Evolutionary conservation across 345 rosid genomes (phyloP).

Genomic region (Rhizophora apiculata): DNA sequence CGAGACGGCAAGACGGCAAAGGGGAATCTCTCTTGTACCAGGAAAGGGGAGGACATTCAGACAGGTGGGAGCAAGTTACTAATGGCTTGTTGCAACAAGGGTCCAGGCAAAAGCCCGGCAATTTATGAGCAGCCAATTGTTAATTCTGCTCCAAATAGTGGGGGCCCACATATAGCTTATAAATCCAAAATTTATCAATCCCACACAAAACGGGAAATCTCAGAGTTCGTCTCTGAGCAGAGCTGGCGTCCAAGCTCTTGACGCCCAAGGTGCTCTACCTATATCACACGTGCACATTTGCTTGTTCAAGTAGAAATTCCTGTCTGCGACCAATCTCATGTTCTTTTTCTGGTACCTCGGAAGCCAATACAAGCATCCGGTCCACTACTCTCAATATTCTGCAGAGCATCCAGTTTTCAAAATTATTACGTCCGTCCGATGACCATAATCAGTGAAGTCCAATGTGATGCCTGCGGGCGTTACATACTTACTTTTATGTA

Average conservation of each 20-base stretch:
- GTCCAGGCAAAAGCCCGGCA: not conserved
- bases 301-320: too few relatives aligned
- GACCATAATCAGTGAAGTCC: too few relatives aligned
- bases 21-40: not conserved
- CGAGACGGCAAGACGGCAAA: too few relatives aligned
- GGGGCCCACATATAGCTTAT: slow-evolving; percentile 6
- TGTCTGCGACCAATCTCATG: too few relatives aligned
- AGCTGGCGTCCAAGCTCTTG: not conserved
- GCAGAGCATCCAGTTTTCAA: too few relatives aligned
- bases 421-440: too few relatives aligned
- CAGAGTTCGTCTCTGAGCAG: not conserved
- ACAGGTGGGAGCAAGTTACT: not conserved
- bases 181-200: not conserved
- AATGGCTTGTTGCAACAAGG: not conserved
- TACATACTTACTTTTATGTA: too few relatives aligned
- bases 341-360: too few relatives aligned
- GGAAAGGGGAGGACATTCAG: not conserved
- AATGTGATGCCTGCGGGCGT: too few relatives aligned
- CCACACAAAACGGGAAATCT: not conserved
- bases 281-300: too few relatives aligned
- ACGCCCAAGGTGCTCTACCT: slow-evolving; percentile 1
- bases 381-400: too few relatives aligned
- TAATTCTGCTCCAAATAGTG: not conserved
- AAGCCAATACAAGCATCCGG: too few relatives aligned
- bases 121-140: not conserved